Evolutionary conservation across 2,329 filamentous ascomycete genomes (phyloP), one percentile per base, ranked within the genome.

Genomic region (Orbilia javanica): DNA sequence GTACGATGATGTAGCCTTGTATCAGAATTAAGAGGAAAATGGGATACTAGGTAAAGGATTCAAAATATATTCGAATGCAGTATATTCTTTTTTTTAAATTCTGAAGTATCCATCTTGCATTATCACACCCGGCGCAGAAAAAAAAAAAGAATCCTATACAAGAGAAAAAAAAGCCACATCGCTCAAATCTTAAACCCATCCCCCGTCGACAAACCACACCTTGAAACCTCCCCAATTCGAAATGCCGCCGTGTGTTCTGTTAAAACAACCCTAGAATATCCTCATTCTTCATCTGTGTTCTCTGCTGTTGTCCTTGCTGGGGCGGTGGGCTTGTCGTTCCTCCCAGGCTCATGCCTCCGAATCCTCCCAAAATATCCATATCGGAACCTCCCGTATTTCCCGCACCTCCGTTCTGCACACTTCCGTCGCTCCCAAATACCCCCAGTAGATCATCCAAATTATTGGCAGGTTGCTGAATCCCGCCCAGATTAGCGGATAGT

Each of bases 361-460:
- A 96, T 0, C 94, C 94, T 82, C 93, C 93, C 86, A 91, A 87
- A 87, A 97, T 87, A 81, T 90, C 88, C 80, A 79, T 73, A 80
- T 80, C 82, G 77, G 82, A 83, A 75, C 82, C 80, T 13, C 72
- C 70, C 80, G 79, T 53, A 68, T 79, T 60, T n/a, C 31, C 31
- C 83, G 52, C 71, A 7, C 36, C 36, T 39, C 73, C 60, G 27
- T 53, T 63, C 67, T 78, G 67, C 62, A 78, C 67, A 20, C 66
- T 78, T 27, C 86, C 85, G 36, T 85, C 86, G 75, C 85, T 86
- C 48, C 89, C 89, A 82, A 92, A 92, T 31, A 92, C 85, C 4
- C 90, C 90, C 83, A 92, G 91, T 82, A 99, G 86, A 84, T 98
- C 94, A 80, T 93, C 92, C 87, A 97, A 89, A 68, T 90, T 92